Conservation (phyloP, 2,329 filamentous ascomycete genomes). For the Microcyclosporella mali region DNA sequence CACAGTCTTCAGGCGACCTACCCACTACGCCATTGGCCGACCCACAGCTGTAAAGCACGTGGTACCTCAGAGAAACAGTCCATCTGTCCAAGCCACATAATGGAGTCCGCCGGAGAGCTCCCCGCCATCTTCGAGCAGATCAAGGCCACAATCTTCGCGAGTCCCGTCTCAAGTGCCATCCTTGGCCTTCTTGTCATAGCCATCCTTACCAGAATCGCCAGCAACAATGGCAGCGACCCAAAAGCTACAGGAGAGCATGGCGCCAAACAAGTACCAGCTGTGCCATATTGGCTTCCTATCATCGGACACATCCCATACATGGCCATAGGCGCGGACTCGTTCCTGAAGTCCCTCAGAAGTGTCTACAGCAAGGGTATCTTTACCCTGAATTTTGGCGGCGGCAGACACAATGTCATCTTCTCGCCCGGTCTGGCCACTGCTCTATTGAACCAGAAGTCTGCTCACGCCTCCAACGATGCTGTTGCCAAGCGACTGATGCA, state of each 20-base stretch:
- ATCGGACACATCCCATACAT: slow-evolving; percentile 51
- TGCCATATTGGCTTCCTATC: slow-evolving; percentile 56
- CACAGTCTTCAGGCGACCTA: no score
- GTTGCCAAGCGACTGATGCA: slow-evolving; percentile 24
- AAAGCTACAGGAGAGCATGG: slow-evolving; percentile 16
- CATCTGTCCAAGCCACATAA: no score
- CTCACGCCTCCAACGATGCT: slow-evolving; percentile 25
- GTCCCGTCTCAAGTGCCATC: neutral
- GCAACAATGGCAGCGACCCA: slow-evolving; percentile 11
- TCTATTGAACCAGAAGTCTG: slow-evolving; percentile 35
- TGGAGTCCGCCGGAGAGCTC: no score
- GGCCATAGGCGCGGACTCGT: slow-evolving; percentile 39
- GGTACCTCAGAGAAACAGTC: no score
- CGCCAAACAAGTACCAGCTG: slow-evolving; percentile 26
- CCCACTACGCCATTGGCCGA: no score
- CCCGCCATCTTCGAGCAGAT: no score
- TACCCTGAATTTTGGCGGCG: slow-evolving; percentile 45
- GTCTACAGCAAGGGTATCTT: slow-evolving; percentile 40
- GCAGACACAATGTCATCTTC: slow-evolving; percentile 46
- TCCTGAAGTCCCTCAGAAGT: slow-evolving; percentile 38
- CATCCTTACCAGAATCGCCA: slow-evolving; percentile 18
- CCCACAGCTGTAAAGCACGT: no score
- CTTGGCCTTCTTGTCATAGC: slow-evolving; percentile 6
- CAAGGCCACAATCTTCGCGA: no score
- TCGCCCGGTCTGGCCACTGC: slow-evolving; percentile 43